Percentiles rank a stretch among this genome's conserved stretches.
phyloP scores from a whole-genome alignment of 352 stramenopile species.

The Saprolegnia diclina region DNA sequence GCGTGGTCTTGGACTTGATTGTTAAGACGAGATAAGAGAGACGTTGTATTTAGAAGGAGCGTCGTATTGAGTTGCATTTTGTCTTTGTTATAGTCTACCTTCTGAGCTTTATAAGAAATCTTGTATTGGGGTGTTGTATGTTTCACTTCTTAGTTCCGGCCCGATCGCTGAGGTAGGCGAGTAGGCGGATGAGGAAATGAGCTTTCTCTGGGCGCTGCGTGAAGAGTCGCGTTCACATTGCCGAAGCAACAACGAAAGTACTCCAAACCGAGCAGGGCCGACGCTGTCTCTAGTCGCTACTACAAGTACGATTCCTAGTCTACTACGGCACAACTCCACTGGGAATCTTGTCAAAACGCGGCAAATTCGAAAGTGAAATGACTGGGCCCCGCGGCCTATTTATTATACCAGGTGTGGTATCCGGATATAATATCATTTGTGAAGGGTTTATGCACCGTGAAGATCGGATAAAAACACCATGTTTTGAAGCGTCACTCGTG shows the following conservation, averaged over 20 bases:
- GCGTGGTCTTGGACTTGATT: background rate
- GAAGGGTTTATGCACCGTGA: background rate
- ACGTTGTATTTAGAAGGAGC: background rate
- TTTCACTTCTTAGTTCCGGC: constrained; percentile 24
- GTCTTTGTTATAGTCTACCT: background rate
- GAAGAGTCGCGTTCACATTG: constrained; percentile 20
- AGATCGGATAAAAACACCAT: background rate
- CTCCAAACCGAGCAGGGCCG: constrained; percentile 28
- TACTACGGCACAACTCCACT: background rate
- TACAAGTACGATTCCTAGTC: background rate
- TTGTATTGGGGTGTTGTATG: constrained; percentile 3
- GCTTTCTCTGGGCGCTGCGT: constrained; percentile 25
- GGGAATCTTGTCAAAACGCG: background rate
- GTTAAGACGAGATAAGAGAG: background rate
- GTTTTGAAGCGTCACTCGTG: background rate
- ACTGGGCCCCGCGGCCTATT: background rate
- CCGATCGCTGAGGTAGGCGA: constrained; percentile 9
- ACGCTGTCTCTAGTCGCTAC: background rate
- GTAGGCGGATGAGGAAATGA: constrained; percentile 23
- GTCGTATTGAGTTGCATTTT: background rate
- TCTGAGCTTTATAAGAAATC: background rate
- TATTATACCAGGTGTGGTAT: background rate
- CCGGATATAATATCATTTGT: background rate
- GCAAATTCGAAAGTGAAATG: constrained; percentile 11
- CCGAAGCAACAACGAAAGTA: constrained; percentile 7